A percentile compares a stretch with the other conserved stretches of the same genome.
Conservation (phyloP, 1,284 basidiomycete species). For the Irpex rosettiformis region DNA sequence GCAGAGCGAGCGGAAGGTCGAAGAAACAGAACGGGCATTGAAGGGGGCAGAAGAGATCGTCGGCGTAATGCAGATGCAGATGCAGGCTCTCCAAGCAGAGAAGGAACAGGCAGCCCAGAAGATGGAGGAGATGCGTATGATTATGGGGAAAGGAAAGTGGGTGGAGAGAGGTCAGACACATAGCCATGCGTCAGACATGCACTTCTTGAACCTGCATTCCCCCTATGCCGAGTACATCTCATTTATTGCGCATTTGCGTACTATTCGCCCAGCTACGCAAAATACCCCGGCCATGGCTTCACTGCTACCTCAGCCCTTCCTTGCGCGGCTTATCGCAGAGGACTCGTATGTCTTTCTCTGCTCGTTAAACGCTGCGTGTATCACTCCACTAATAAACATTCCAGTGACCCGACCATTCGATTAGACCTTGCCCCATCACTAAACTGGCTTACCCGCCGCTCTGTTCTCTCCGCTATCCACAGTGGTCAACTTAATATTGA, state of each 20-base stretch:
- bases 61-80: conserved; percentile 78
- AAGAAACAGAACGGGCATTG: conserved; percentile 77
- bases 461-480: conserved; percentile 85
- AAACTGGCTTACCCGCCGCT: conserved; percentile 88
- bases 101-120: conserved; percentile 57
- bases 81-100: conserved; percentile 69
- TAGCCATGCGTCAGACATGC: conserved; percentile 20
- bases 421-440: conserved; percentile 93
- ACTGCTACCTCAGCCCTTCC: conserved; percentile 77
- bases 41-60: conserved; percentile 86
- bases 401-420: conserved; percentile 87
- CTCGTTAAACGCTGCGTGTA: no score
- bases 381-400: conserved; percentile 10
- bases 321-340: conserved; percentile 79
- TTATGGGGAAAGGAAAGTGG: conserved; percentile 71
- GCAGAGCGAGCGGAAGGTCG: conserved; percentile 79
- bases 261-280: conserved; percentile 57
- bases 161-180: conserved; percentile 34
- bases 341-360: conserved; percentile 72
- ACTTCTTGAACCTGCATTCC: conserved; percentile 64
- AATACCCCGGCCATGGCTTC: conserved; percentile 65
- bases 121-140: conserved; percentile 42
- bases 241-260: conserved; percentile 81
- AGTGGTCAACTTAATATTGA: conserved; percentile 88
- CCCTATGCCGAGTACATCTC: conserved; percentile 86